Base-by-base conservation (phyloP, 441 rosid genomes). In the Erodium texanum region DNA sequence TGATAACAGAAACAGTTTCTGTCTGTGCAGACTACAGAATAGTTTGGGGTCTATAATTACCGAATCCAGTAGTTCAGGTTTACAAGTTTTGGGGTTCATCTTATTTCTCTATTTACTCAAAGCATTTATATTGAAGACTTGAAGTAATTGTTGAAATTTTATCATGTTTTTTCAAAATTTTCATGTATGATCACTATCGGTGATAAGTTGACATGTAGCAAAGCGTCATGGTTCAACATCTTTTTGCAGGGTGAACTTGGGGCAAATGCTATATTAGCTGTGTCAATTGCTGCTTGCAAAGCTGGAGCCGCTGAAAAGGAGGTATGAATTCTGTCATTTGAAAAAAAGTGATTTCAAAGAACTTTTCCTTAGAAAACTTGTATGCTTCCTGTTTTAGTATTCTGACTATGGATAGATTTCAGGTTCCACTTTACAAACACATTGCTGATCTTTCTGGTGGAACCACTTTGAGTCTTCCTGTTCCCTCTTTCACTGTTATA, bases 241-340 rank as follows among this genome's bases (percentile, higher is more conserved):
- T 41, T 69, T 45, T 68, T 63, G 62, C 86, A 89, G 99, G 71
- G 78, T 76, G 97, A 92, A 76, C 98, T 94, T 70, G 98, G 98
- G 62, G 94, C 86, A 62, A 94, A 94, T 76, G 97, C 99, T 71
- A 83, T 92, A 66, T 73, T 89, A 74, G 99, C 99, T 72, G 97
- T 94, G 62, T 89, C 99, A 58, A 83, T 94, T 62, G 98, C 99
- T 80, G 99, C 98, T 65, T 94, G 99, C 81, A 94, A 87, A 79
- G 99, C 99, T 78, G 99, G 99, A 62, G 99, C 99, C 78, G 98
- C 97, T 75, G 96, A 87, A 83, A 94, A 87, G 77, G 98, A 92
- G 93, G 98, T 78, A 80, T 63, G 73, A 32, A 12, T 43, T 68
- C 61, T 68, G 14, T 43, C 16, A n/a, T n/a, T n/a, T n/a, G n/a